These are phyloP conservation scores for California macrophylla DNA, from an alignment of 441 rosid genomes.

Conservation along the genomic window DNA sequence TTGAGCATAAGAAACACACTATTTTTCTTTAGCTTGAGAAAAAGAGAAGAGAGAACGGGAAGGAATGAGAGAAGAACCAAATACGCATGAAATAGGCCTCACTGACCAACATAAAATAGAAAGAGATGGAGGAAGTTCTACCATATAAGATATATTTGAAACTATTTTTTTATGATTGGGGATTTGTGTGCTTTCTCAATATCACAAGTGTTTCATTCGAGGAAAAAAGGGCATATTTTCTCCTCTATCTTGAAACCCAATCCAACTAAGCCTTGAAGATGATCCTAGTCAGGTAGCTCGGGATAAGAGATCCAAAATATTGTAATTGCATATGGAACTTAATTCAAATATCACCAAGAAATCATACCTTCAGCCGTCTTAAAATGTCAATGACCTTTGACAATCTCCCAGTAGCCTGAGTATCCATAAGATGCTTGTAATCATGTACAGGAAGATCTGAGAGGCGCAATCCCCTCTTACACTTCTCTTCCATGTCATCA, in stretches of 20 bases:
- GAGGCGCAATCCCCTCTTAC: slow-evolving; percentile 62
- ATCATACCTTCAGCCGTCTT: slow-evolving; percentile 71
- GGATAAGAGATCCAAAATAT: slow-evolving; percentile 7
- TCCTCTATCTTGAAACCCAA: not conserved
- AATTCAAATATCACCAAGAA: slow-evolving; percentile 15
- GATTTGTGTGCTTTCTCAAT: not conserved
- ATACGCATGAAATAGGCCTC: not conserved
- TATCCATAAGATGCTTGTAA: slow-evolving; percentile 68
- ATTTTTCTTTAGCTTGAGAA: not conserved
- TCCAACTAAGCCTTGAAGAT: not conserved
- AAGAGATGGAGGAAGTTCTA: not conserved
- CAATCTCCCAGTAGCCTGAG: slow-evolving; percentile 74
- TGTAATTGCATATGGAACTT: slow-evolving; percentile 6
- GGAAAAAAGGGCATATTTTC: not conserved
- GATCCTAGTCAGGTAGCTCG: not conserved
- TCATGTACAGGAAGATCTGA: slow-evolving; percentile 64
- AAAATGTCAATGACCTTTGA: slow-evolving; percentile 73
- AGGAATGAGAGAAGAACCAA: not conserved
- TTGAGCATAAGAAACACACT: not conserved
- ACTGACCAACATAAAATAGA: not conserved
- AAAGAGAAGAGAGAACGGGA: no score
- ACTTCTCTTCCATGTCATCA: slow-evolving; percentile 67
- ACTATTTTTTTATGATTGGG: not conserved
- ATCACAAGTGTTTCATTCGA: not conserved
- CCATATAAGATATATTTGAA: not conserved